Base-by-base conservation (phyloP, 805 yeast species). In the Candida quercuum region DNA sequence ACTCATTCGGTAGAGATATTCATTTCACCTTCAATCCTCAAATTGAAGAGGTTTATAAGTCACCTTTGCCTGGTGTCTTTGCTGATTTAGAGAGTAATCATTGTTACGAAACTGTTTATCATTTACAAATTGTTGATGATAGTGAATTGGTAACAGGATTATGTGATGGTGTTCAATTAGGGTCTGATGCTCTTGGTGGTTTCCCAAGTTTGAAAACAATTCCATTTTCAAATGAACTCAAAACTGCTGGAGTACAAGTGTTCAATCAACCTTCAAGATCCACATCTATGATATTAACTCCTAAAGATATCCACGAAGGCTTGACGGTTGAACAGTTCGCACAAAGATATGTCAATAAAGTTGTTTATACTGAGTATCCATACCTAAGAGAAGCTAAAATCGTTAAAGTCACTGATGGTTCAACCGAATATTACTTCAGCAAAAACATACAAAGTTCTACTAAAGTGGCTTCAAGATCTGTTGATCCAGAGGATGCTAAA, bases 361-460 rank as follows among this genome's bases (percentile, higher is more conserved):
- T 77, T 35, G 82, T 85, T 3, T 89, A 79, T 56, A 75, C 85
- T 11, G 76, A 81, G 48, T 93, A 95, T 91, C 99, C 99, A n/a
- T 86, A 77, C 53, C 66, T 93, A 47, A 72, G 79, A 48, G 97
- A 91, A 61, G 82, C 88, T 9, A 77, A 74, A 52, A 78, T 91
- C 28, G 66, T 78, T 11, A 69, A 72, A 17, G 74, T 91, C 4
- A 57, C 69, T 25, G 89, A 84, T 56, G 73, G 69, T 12, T 59
- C 66, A 14, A 61, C 59, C 49, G 67, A 65, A 32, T 84, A 74
- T 49, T n/a, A n/a, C n/a, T n/a, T n/a, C n/a, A n/a, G n/a, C n/a
- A n/a, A n/a, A n/a, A n/a, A n/a, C n/a, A n/a, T n/a, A n/a, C n/a
- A n/a, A n/a, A n/a, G n/a, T n/a, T n/a, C n/a, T 3, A 46, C 58